Conservation (phyloP, 2,329 filamentous ascomycete species). For the Pseudogymnoascus sp. region DNA sequence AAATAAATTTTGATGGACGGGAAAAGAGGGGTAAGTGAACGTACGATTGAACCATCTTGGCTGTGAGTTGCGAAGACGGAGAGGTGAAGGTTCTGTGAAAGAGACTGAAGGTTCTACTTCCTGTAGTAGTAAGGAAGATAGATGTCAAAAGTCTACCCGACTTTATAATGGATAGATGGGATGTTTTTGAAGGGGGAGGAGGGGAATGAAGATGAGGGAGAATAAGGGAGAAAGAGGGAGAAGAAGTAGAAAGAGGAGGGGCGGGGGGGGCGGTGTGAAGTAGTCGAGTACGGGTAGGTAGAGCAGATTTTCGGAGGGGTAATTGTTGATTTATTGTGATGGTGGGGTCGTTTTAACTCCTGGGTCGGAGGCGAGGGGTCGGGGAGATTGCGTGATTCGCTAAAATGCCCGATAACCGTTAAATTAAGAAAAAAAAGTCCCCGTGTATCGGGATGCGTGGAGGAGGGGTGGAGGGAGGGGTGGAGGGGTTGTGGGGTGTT, state of each 20-base stretch:
- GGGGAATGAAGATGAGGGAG: constrained; percentile 13
- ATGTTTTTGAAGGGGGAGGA: constrained; percentile 1
- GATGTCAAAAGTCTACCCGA: background rate
- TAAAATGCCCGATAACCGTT: constrained; percentile 2
- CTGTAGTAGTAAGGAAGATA: constrained; percentile 8
- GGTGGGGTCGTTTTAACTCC: background rate
- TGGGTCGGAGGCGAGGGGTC: constrained; percentile 5
- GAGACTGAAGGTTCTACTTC: constrained; percentile 1
- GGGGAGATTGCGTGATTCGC: constrained; percentile 3
- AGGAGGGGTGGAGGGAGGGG: background rate
- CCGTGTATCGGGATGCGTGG: background rate
- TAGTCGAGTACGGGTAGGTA: constrained; percentile 14
- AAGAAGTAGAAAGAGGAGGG: constrained; percentile 14
- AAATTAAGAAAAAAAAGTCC: background rate
- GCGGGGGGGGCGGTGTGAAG: background rate
- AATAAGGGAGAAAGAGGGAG: constrained; percentile 14
- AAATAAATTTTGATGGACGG: background rate
- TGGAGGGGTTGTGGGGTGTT: constrained; percentile 4
- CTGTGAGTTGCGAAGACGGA: constrained; percentile 14
- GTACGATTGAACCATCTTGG: constrained; percentile 55
- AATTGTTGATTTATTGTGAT: constrained; percentile 1
- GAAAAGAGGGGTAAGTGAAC: constrained; percentile 22
- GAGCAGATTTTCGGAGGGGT: background rate
- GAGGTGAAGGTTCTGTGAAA: constrained; percentile 1
- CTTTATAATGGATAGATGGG: background rate